Base-by-base conservation (phyloP, 2,329 filamentous ascomycete genomes). In the Aspergillus versicolor region DNA sequence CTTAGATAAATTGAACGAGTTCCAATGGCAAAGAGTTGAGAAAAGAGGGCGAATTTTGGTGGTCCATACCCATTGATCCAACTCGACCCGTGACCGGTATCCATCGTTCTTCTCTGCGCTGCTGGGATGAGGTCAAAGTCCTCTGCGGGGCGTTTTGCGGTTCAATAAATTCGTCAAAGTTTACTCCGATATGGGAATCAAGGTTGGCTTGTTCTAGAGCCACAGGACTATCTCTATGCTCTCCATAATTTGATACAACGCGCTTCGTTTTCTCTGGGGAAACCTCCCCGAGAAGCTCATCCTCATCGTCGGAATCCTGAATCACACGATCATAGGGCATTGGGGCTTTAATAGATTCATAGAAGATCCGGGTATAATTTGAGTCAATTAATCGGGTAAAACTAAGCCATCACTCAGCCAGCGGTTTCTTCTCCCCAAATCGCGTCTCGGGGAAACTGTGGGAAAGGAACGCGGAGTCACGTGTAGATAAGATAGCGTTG, bases 301-400 rank as follows among this genome's bases (percentile, higher is more conserved):
- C 75, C 40, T 78, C 72, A 24, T 69, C 75, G 27, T 79, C 76
- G 1, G 76, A 79, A 58, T 78, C 76, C 51, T 75, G 74, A n/a
- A 79, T 76, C 15, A 78, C 67, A 47, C 71, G 70, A 46, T 67
- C 64, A 49, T 61, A 64, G 30, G 69, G 59, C 76, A 79, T 79
- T 50, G 24, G 15, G 24, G 27, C 19, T 45, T 27, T 21, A 12
- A 40, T 44, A 32, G 30, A 32, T 8, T 19, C 5, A 19, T 40
- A 34, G 43, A 21, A 34, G 17, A 21, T 24, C 24, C 17, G 22
- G 7, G 13, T 32, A 46, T 54, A 32, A 9, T 48, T 27, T 37
- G 41, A 19, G 15, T 24, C 15, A 15, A 47, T 30, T 53, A 30
- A n/a, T 15, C 32, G 11, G 17, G 12, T 9, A 27, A 54, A 48